phyloP scores from a whole-genome alignment of 108 stramenopile genomes.

The Fragilariopsis cylindrus region DNA sequence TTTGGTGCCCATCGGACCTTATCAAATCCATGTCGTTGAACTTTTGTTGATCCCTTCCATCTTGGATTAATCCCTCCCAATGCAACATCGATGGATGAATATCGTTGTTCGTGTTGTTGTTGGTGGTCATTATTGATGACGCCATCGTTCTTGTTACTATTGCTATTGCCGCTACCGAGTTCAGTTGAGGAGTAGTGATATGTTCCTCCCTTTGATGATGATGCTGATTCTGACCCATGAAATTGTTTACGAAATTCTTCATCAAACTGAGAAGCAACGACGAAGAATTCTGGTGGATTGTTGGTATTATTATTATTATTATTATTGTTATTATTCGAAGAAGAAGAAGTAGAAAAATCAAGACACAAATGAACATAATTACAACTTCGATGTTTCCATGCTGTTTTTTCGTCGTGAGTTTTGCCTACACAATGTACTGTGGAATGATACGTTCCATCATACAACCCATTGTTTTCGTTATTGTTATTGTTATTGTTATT shows the following conservation, averaged over 20 bases:
- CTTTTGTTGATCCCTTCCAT: constrained; percentile 28
- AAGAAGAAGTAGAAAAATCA: constrained; percentile 19
- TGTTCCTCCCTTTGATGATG: not conserved
- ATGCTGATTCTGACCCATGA: constrained; percentile 9
- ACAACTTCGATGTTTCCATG: constrained; percentile 54
- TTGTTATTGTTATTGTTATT: not conserved
- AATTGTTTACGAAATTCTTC: constrained; percentile 9
- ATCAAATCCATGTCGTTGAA: constrained; percentile 28
- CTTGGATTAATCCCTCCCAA: constrained; percentile 53
- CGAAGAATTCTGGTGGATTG: constrained; percentile 37
- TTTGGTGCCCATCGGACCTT: constrained; percentile 47
- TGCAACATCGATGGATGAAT: constrained; percentile 28
- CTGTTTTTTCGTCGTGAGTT: constrained; percentile 39
- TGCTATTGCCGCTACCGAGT: not conserved
- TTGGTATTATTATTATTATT: not conserved
- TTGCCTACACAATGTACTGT: constrained; percentile 57
- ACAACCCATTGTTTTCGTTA: not conserved
- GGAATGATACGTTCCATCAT: constrained; percentile 22
- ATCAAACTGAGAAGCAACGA: constrained; percentile 41
- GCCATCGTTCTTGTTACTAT: not conserved
- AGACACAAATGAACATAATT: constrained; percentile 44
- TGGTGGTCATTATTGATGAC: not conserved
- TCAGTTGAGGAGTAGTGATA: not conserved
- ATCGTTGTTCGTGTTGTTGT: not conserved
- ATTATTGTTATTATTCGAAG: not conserved